These are phyloP conservation scores for Salix exigua DNA, from an alignment of 345 rosid genomes.

Conservation along the genomic window DNA sequence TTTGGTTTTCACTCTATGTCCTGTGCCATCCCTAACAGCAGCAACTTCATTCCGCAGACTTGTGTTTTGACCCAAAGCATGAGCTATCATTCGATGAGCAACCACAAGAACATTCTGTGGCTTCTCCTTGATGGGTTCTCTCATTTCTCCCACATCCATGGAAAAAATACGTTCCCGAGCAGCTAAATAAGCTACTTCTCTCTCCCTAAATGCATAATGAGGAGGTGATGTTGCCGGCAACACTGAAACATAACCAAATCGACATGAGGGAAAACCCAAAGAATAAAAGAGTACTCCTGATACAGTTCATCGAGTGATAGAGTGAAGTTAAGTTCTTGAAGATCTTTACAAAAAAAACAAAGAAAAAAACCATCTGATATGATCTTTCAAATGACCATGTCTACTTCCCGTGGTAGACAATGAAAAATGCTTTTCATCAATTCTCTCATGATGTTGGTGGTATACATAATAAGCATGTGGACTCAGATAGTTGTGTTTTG, in stretches of 20 bases:
- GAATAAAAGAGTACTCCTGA: neutral
- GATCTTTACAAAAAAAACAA: neutral
- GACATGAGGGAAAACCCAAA: constrained; percentile 2
- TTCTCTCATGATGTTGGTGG: too few species aligned
- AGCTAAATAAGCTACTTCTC: constrained; percentile 67
- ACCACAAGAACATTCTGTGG: constrained; percentile 46
- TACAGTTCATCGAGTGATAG: neutral
- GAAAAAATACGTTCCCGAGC: constrained; percentile 63
- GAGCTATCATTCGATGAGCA: constrained; percentile 76
- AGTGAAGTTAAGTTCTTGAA: neutral
- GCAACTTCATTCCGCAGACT: constrained; percentile 12
- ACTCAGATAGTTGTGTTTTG: too few species aligned
- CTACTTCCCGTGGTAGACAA: too few species aligned
- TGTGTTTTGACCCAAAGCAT: constrained; percentile 59
- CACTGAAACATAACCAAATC: constrained; percentile 28
- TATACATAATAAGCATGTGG: too few species aligned
- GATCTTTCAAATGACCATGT: too few species aligned
- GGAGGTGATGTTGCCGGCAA: constrained; percentile 28
- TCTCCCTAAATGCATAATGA: constrained; percentile 38
- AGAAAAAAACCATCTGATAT: neutral
- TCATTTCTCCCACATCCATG: constrained; percentile 27
- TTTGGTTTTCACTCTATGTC: constrained; percentile 10
- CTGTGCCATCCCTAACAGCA: constrained; percentile 15
- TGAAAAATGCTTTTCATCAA: too few species aligned
- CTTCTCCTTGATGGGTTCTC: constrained; percentile 39